Evolutionary conservation across 352 stramenopile genomes (phyloP).

Genomic region (Phytophthora brassicae): DNA sequence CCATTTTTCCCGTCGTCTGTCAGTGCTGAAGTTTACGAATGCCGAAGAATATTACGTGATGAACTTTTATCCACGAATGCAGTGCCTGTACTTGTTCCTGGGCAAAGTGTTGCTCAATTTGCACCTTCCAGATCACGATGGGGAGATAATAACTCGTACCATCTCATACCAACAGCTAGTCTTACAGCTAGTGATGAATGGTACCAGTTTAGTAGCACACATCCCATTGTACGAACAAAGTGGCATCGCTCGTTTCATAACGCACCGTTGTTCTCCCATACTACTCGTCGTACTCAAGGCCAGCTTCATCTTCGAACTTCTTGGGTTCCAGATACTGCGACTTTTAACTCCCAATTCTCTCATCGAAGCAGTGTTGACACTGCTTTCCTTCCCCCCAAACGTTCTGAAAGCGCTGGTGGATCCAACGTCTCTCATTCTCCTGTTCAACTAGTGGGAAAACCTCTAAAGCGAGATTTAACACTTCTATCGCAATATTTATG

Average conservation of each 20-base stretch:
- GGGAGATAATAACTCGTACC: constrained; percentile 4
- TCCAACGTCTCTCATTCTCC: constrained; percentile 3
- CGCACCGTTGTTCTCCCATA: constrained; percentile 41
- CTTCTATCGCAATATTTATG: constrained; percentile 26
- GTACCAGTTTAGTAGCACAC: constrained; percentile 75
- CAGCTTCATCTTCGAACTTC: constrained; percentile 43
- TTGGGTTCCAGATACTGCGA: constrained; percentile 35
- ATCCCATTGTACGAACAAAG: constrained; percentile 33
- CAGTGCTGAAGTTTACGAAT: constrained; percentile 51
- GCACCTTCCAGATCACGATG: constrained; percentile 6
- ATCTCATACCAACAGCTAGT: constrained; percentile 40
- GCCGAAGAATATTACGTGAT: constrained; percentile 33
- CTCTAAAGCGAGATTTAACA: constrained; percentile 6
- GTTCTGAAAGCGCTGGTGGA: constrained; percentile 19
- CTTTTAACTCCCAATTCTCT: not conserved
- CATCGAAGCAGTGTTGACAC: not conserved
- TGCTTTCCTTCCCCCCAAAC: constrained; percentile 29
- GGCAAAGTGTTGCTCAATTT: constrained; percentile 24
- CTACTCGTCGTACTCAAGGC: constrained; percentile 46
- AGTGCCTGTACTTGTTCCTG: constrained; percentile 56
- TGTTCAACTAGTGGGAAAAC: constrained; percentile 27
- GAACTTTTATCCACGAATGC: constrained; percentile 49
- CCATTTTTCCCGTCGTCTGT: constrained; percentile 54
- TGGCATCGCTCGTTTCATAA: constrained; percentile 72
- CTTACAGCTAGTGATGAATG: constrained; percentile 57